These are phyloP conservation scores for Termitomyces sp. DNA, from an alignment of 768 basidiomycete species.

Conservation along the genomic window DNA sequence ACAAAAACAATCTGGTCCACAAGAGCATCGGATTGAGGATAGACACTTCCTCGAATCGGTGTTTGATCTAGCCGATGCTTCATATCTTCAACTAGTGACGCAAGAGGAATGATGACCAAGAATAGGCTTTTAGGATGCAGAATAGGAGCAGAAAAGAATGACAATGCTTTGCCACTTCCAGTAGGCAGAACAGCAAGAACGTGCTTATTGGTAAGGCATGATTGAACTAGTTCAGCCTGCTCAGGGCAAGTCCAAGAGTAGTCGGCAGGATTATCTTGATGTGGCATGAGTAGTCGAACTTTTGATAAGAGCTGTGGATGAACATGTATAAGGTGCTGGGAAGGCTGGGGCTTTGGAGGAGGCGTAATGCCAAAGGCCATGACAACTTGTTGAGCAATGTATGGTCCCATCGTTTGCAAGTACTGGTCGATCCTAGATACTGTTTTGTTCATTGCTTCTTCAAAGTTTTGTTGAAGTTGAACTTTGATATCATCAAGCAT, in stretches of 20 bases:
- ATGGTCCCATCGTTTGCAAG: neutral
- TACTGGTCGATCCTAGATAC: neutral
- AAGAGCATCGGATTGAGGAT: too few species aligned
- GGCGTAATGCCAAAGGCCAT: neutral
- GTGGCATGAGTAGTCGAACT: neutral
- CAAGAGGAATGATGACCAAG: too few species aligned
- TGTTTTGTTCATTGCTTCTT: neutral
- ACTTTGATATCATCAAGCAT: neutral
- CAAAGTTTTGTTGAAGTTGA: neutral
- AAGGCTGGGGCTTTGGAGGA: neutral
- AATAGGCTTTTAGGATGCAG: too few species aligned
- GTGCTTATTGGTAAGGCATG: neutral
- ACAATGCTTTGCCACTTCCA: neutral
- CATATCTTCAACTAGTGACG: too few species aligned
- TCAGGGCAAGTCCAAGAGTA: slow-evolving; percentile 1
- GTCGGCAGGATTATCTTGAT: neutral
- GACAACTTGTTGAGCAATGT: neutral
- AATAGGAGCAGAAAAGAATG: neutral
- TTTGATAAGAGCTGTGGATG: neutral
- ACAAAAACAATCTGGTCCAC: neutral
- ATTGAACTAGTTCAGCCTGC: slow-evolving; percentile 1
- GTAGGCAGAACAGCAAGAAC: neutral
- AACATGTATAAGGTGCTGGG: neutral
- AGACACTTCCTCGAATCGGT: too few species aligned
- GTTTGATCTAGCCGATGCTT: too few species aligned